Percentiles rank a stretch among this genome's conserved stretches.
Conservation (phyloP, 1,139 yeast species). For the Eremothecium coryli region DNA sequence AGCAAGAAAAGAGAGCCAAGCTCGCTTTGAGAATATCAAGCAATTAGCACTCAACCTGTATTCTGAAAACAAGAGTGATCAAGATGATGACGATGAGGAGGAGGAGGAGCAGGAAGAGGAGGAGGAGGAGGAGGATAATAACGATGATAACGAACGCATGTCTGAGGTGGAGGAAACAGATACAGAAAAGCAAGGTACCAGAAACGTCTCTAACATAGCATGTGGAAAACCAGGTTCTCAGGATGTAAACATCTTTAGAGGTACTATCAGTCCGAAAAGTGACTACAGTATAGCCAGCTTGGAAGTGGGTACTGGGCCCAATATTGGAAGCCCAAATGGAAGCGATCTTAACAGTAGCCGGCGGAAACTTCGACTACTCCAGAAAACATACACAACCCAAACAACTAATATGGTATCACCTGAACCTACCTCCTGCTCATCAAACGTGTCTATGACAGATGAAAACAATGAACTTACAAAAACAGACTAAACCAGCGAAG, state of each 20-base stretch:
- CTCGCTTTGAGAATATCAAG: constrained; percentile 17
- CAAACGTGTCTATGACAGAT: constrained; percentile 2
- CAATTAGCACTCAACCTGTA: constrained; percentile 14
- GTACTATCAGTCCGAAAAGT: constrained; percentile 6
- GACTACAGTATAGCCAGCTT: constrained; percentile 20
- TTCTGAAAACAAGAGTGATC: constrained; percentile 23
- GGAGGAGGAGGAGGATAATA: constrained; percentile 8
- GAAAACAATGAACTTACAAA: not conserved
- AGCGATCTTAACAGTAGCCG: constrained; percentile 18
- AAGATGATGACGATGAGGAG: constrained; percentile 18
- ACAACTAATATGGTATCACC: constrained; percentile 6
- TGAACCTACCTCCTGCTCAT: constrained; percentile 7
- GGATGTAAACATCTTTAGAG: not conserved
- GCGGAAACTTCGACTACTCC: constrained; percentile 23
- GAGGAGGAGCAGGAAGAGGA: constrained; percentile 8
- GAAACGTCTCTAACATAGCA: not conserved
- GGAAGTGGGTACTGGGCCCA: constrained; percentile 19
- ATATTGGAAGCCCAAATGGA: constrained; percentile 5
- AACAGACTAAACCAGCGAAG: not conserved
- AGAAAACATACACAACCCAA: constrained; percentile 14
- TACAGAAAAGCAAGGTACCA: not conserved
- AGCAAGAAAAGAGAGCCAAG: constrained; percentile 27
- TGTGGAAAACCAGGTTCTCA: not conserved
- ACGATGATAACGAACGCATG: constrained; percentile 7
- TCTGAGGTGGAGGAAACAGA: not conserved